Percentiles rank a stretch among this genome's conserved stretches.
These are phyloP conservation scores for Selaginella moellendorffii DNA, from an alignment of 75 land plant species.

Conservation along the genomic window DNA sequence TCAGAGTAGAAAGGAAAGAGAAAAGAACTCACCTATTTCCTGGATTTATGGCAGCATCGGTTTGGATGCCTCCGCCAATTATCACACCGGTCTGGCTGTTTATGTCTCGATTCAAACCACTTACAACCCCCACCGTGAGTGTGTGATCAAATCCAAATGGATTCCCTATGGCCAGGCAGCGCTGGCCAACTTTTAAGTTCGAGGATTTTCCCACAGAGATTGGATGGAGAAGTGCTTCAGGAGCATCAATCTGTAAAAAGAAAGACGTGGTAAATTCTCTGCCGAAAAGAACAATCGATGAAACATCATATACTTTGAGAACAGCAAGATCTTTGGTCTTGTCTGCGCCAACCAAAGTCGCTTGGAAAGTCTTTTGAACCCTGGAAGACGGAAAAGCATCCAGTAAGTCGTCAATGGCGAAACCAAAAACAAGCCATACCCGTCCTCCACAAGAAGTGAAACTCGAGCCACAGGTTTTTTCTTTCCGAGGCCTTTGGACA, in stretches of 20 bases:
- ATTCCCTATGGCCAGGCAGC: conserved; percentile 90
- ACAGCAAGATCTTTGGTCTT: conserved; percentile 90
- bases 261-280: not conserved
- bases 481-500: conserved; percentile 46
- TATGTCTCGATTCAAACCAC: conserved; percentile 87
- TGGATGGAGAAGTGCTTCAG: conserved; percentile 57
- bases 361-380: conserved; percentile 84
- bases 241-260: conserved; percentile 53
- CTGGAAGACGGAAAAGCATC: no score
- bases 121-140: conserved; percentile 84
- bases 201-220: conserved; percentile 59
- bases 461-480: conserved; percentile 80
- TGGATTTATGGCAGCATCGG: conserved; percentile 95
- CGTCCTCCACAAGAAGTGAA: conserved; percentile 64
- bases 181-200: conserved; percentile 71
- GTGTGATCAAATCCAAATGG: conserved; percentile 99
- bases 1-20: not conserved
- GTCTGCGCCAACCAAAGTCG: conserved; percentile 77
- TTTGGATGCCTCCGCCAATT: conserved; percentile 89
- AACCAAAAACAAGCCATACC: conserved; percentile 36
- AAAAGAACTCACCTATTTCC: conserved; percentile 55
- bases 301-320: conserved; percentile 39
- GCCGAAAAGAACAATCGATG: not conserved
- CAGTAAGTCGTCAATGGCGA: not conserved
- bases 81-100: conserved; percentile 79